Percentiles rank a stretch among this genome's conserved stretches.
phyloP scores from a whole-genome alignment of 176 grass and related monocot genomes.

The Stipa capillata region DNA sequence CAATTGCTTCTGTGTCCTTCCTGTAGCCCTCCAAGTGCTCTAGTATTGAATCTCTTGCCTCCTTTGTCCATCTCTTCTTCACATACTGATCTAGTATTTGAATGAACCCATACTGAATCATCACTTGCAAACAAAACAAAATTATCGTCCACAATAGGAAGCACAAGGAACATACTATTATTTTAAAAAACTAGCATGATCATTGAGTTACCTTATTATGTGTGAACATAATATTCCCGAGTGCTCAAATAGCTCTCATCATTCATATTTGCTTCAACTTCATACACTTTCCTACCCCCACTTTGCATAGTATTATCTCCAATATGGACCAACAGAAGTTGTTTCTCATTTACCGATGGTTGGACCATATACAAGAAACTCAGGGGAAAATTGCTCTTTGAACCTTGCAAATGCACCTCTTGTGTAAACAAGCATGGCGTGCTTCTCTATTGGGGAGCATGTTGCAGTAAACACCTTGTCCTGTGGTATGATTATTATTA shows the following conservation, averaged over 20 bases:
- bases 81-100: not conserved
- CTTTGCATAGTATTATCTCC: not conserved
- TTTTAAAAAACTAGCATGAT: accelerated
- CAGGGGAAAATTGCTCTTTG: not conserved
- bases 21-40: not conserved
- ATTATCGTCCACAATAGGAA: accelerated
- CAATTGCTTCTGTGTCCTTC: not conserved
- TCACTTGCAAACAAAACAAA: not conserved
- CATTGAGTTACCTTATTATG: not conserved
- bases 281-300: not conserved
- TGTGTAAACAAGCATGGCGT: not conserved
- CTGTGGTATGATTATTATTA: not conserved
- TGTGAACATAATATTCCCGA: not conserved
- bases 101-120: not conserved
- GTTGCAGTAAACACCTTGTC: not conserved
- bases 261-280: accelerated
- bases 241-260: not conserved
- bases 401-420: not conserved
- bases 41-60: not conserved
- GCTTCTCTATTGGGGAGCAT: not conserved
- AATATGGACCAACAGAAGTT: no score
- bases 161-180: accelerated
- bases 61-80: not conserved
- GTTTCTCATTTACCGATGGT: not conserved
- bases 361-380: not conserved